phyloP scores from a whole-genome alignment of 2,329 filamentous ascomycete species.

The Stenocarpella maydis region DNA sequence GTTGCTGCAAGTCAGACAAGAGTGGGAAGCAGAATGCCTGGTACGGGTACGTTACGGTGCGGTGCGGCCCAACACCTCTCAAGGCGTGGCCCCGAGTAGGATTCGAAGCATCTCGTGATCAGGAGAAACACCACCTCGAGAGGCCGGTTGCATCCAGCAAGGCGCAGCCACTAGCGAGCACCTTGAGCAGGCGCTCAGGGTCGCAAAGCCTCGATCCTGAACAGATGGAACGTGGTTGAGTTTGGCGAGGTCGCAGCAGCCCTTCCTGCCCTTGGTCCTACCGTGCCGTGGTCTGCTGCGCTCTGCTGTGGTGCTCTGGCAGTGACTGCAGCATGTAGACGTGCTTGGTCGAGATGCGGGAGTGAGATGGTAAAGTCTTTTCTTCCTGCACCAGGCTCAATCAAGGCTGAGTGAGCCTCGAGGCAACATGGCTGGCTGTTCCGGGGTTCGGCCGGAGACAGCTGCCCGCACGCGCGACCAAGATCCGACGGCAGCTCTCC shows the following conservation, averaged over 20 bases:
- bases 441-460: conserved; percentile 15
- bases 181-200: conserved; percentile 2
- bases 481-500: neutral
- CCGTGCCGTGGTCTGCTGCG: neutral
- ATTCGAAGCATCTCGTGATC: conserved; percentile 2
- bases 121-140: neutral
- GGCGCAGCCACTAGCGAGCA: conserved; percentile 4
- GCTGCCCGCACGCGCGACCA: conserved; percentile 19
- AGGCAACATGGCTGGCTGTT: conserved; percentile 9
- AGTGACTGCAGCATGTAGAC: neutral
- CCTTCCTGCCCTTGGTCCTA: neutral
- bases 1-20: conserved; percentile 7
- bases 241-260: conserved; percentile 14
- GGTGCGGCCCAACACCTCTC: neutral
- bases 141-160: conserved; percentile 5
- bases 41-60: neutral
- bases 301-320: neutral
- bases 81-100: neutral
- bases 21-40: neutral
- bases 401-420: neutral
- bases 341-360: neutral
- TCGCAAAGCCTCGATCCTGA: neutral
- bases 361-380: conserved; percentile 5
- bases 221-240: conserved; percentile 15
- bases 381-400: neutral